Evolutionary conservation across 176 grass and related monocot genomes (phyloP), one percentile per base, ranked within the genome.

Genomic region (Eragrostis curvula): DNA sequence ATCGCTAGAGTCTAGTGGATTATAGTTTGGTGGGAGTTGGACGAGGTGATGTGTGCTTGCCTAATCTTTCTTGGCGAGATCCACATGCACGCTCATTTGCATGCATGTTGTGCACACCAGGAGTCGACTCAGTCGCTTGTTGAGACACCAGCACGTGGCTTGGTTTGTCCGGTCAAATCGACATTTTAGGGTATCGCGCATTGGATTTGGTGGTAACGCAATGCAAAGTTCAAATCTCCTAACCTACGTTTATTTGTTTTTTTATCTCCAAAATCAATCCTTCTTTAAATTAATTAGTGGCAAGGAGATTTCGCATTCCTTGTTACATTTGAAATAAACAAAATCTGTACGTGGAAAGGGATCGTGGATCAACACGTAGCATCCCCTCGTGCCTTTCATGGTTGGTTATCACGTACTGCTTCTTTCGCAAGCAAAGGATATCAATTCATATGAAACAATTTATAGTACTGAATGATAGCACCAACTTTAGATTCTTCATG

Each of bases 11-110:
- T 60, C 59, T 50, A 15, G 45, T 23, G 60, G 75, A 50, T 50
- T 36, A 6, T 24, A 59, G 44, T 78, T 78, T 48, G 75, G 60
- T 66, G 76, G 76, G 18, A 51, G 75, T 65, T 78, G 59, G 45
- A 64, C 46, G 3, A 29, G 3, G 32, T 36, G 32, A 36, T 36
- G 18, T 12, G 8, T 1, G 15, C 47, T 53, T 20, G 77, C 29
- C 77, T 79, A 79, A 55, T 67, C 45, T 68, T 27, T 50, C n/a
- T 41, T 27, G 32, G 78, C 18, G 65, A 65, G 29, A 64, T 47
- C 24, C 58, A 64, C 58, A 48, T 48, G 78, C 27, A 20, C 10
- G 24, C 27, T 39, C 77, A 10, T 56, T 80, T 69, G 50, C n/a
- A 56, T 29, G 48, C 49, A 80, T 67, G 21, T 12, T 52, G 27